Evolutionary conservation across 2,329 filamentous ascomycete species (phyloP).

Genomic region (Parastagonospora avenae): DNA sequence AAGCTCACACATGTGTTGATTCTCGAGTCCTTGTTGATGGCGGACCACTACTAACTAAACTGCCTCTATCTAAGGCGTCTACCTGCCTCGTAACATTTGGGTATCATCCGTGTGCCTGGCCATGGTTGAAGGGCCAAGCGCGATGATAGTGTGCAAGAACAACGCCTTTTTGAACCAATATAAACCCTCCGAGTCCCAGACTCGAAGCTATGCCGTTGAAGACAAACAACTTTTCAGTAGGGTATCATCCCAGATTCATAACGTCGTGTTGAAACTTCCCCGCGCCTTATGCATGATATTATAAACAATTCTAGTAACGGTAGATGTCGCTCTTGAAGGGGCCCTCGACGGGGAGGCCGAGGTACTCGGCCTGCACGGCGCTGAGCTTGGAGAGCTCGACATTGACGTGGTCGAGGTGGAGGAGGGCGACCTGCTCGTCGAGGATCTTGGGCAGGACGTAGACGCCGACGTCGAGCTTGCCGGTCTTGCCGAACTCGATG

Average conservation of each 20-base stretch:
- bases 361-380: conserved; percentile 89
- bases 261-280: conserved; percentile 61
- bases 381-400: conserved; percentile 89
- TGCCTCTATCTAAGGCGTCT: conserved; percentile 24
- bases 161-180: conserved; percentile 44
- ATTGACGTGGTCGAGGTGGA: conserved; percentile 93
- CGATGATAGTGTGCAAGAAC: conserved; percentile 40
- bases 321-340: conserved; percentile 97
- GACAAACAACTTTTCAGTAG: conserved; percentile 59
- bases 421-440: conserved; percentile 95
- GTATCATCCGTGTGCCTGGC: conserved; percentile 38
- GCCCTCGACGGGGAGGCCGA: conserved; percentile 81
- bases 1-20: conserved; percentile 21
- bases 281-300: conserved; percentile 20
- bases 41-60: conserved; percentile 27
- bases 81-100: conserved; percentile 24
- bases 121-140: conserved; percentile 47
- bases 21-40: conserved; percentile 18
- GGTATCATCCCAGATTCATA: conserved; percentile 64
- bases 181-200: conserved; percentile 35
- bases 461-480: conserved; percentile 89
- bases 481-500: conserved; percentile 90
- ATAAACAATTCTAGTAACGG: conserved; percentile 49
- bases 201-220: conserved; percentile 65
- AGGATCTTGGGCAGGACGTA: conserved; percentile 98